These are phyloP conservation scores for Penstemon newberryi DNA, from an alignment of 257 asterid genomes.

Conservation along the genomic window DNA sequence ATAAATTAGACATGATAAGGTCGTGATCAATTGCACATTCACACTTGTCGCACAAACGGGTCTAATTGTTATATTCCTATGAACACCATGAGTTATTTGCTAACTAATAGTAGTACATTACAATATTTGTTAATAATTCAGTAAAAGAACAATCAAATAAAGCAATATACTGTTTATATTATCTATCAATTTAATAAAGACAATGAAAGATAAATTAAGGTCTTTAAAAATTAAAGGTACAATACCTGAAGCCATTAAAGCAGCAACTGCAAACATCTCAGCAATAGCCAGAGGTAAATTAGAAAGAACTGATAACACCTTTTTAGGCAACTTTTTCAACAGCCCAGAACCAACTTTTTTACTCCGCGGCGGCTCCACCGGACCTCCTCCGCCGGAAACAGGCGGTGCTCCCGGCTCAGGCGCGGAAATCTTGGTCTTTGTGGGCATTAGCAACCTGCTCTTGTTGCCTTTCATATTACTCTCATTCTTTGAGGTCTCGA, in stretches of 20 bases:
- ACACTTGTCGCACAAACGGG: too few relatives aligned
- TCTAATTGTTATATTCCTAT: too few relatives aligned
- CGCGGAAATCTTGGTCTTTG: slow-evolving; percentile 29
- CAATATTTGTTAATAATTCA: too few relatives aligned
- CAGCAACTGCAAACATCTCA: slow-evolving; percentile 81
- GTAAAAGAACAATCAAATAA: neutral
- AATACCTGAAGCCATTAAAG: slow-evolving; percentile 83
- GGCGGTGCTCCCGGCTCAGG: slow-evolving; percentile 71
- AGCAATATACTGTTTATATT: neutral
- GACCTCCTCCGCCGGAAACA: slow-evolving; percentile 45
- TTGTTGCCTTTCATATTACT: slow-evolving; percentile 15
- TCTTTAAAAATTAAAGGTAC: neutral
- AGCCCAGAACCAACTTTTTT: slow-evolving; percentile 37
- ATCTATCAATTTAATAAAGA: neutral
- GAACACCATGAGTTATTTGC: too few relatives aligned
- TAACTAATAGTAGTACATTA: too few relatives aligned
- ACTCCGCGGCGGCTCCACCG: slow-evolving; percentile 27
- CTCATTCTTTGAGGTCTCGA: slow-evolving; percentile 33
- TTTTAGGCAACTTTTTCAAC: slow-evolving; percentile 50
- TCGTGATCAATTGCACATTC: too few relatives aligned
- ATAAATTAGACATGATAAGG: too few relatives aligned
- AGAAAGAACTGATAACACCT: slow-evolving; percentile 53
- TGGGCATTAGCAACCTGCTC: slow-evolving; percentile 22
- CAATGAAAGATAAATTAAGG: neutral
- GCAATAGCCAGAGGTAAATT: slow-evolving; percentile 81